Percentiles rank a stretch among this genome's conserved stretches.
These are phyloP conservation scores for Fusarium subglutinans DNA, from an alignment of 2,329 filamentous ascomycete genomes.

Conservation along the genomic window DNA sequence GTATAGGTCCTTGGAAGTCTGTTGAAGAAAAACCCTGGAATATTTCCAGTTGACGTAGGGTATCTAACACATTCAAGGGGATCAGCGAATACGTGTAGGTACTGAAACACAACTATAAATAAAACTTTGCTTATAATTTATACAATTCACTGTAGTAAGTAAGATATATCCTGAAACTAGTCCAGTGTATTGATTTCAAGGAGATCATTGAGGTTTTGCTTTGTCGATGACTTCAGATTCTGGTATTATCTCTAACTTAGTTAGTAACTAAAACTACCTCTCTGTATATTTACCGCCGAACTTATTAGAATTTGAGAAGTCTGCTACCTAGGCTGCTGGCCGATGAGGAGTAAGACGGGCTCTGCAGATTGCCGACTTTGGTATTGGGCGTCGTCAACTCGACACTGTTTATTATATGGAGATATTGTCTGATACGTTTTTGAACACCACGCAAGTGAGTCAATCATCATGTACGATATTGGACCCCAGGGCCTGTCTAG, in stretches of 20 bases:
- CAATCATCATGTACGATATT: background rate
- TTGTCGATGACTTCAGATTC: background rate
- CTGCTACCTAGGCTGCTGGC: constrained; percentile 7
- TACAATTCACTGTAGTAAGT: too few species aligned
- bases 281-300: background rate
- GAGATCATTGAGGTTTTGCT: background rate
- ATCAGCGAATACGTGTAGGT: background rate
- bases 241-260: background rate
- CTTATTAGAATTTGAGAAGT: background rate
- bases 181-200: background rate
- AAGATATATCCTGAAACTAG: too few species aligned
- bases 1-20: background rate
- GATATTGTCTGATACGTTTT: background rate
- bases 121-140: background rate
- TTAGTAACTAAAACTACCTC: background rate
- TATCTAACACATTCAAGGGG: background rate
- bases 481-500: background rate
- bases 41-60: background rate
- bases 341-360: constrained; percentile 9
- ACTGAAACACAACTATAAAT: background rate
- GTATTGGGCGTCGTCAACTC: background rate
- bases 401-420: background rate
- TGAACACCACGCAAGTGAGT: background rate
- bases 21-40: background rate
- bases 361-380: background rate